These are phyloP conservation scores for Eucalyptus rudis DNA, from an alignment of 345 rosid species.

Conservation along the genomic window DNA sequence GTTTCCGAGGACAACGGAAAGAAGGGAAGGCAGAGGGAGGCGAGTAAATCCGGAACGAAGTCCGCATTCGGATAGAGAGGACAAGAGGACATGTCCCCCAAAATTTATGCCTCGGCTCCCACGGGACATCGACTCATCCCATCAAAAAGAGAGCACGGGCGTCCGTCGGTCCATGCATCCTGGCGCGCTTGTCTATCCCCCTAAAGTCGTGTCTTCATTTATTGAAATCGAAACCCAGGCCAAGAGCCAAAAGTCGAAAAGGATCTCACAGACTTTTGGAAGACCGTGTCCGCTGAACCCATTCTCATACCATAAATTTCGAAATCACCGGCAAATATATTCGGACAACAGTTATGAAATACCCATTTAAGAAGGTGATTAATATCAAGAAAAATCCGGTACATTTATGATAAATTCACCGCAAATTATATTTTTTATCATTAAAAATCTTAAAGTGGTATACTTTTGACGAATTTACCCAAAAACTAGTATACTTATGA, in stretches of 20 bases:
- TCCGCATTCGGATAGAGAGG: too few relatives aligned
- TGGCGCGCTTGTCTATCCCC: background rate
- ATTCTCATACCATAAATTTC: background rate
- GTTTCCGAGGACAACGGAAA: background rate
- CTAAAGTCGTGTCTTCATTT: background rate
- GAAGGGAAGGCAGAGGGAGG: background rate
- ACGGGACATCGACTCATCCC: background rate
- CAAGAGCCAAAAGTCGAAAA: background rate
- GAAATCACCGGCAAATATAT: background rate
- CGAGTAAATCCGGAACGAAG: background rate
- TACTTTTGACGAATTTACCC: rapidly evolving
- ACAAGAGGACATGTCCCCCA: background rate
- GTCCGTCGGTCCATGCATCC: background rate
- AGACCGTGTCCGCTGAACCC: rapidly evolving
- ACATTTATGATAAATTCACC: too few relatives aligned
- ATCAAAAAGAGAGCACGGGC: background rate
- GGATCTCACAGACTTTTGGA: background rate
- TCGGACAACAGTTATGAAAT: too few relatives aligned
- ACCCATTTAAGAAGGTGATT: too few relatives aligned
- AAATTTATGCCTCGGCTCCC: background rate
- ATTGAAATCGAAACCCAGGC: background rate
- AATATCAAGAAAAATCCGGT: rapidly evolving
- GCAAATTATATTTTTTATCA: rapidly evolving
- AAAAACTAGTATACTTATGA: rapidly evolving
- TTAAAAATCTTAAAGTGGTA: rapidly evolving